Base-by-base conservation (phyloP, 2,329 filamentous ascomycete genomes). In the Grosmannia penicillata region DNA sequence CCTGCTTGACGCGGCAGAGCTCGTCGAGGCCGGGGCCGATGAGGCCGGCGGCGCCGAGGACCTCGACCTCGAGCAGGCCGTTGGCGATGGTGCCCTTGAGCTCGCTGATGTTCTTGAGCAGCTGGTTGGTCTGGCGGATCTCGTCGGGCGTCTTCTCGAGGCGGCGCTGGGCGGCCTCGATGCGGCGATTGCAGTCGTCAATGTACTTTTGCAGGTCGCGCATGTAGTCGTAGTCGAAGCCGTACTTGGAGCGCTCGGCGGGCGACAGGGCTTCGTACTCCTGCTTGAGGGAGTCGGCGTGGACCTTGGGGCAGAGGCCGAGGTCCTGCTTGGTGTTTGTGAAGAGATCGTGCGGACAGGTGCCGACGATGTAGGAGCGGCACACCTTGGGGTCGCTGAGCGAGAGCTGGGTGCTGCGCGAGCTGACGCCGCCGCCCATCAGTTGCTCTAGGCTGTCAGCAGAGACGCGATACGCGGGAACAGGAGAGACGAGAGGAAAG, bases 271-370 rank as follows among this genome's bases (percentile, higher is more conserved):
- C 68, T 49, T 93, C 82, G 58, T 91, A 98, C 56, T 98, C 87
- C 34, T 78, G 67, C 60, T 94, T 95, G 47, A 96, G 70, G 11
- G 77, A 75, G 56, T 95, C 87, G 35, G 76, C 82, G 62, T 98
- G 91, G 21, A 89, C 72, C 56, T 89, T 91, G 36, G 83, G 74
- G 54, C 91, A 98, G 1, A 77, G 73, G 3, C 91, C 91, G 25
- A 96, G 73, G 57, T 98, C 91, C 69, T 96, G 87, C 65, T 95
- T 96, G 33, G 91, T 98, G 63, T 98, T 98, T 48, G 89, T 98
- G 71, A 98, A 98, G 54, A 98, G 84, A 56, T 98, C 91, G 67
- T 96, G 89, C 1, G 91, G 91, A 58, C 91, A 98, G 42, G 84
- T 93, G 51, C 91, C 91, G 45, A 75, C 86, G 36, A 98, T 73